Evolutionary conservation across 2,329 filamentous ascomycete species (phyloP).

Genomic region (Pseudocercospora ulei): DNA sequence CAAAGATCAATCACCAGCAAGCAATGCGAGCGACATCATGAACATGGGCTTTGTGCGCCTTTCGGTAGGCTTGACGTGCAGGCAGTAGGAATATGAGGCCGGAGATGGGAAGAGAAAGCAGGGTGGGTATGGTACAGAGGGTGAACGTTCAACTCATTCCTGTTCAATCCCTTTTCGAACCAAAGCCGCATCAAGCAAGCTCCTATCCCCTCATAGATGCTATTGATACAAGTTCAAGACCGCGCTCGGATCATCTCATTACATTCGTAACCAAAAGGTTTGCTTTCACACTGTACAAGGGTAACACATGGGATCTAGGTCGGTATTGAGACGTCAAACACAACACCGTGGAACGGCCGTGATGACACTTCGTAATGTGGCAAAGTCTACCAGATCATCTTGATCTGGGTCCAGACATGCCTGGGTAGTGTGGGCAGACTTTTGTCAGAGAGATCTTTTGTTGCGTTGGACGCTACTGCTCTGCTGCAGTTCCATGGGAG

Average conservation of each 20-base stretch:
- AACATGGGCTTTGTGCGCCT: too few relatives aligned
- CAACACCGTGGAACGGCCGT: slow-evolving; percentile 5
- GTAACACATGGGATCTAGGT: neutral
- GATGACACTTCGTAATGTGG: slow-evolving; percentile 8
- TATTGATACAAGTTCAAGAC: neutral
- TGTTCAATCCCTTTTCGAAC: too few relatives aligned
- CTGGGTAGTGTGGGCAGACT: slow-evolving; percentile 24
- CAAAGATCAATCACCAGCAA: too few relatives aligned
- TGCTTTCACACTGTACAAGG: slow-evolving; percentile 5
- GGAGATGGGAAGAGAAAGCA: too few relatives aligned
- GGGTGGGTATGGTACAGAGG: too few relatives aligned
- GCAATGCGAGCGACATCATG: too few relatives aligned
- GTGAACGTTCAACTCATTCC: too few relatives aligned
- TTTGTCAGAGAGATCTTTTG: slow-evolving; percentile 8
- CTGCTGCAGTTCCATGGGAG: slow-evolving; percentile 5
- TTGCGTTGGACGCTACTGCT: slow-evolving; percentile 4
- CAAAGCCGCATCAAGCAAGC: too few relatives aligned
- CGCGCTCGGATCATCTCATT: slow-evolving; percentile 2
- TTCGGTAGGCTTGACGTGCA: too few relatives aligned
- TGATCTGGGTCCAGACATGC: slow-evolving; percentile 25
- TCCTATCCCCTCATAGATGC: too few relatives aligned
- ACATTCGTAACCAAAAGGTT: slow-evolving; percentile 6
- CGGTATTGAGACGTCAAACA: neutral
- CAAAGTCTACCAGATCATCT: slow-evolving; percentile 19
- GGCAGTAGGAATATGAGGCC: too few relatives aligned